These are phyloP conservation scores for Strobilomyces dryophilus DNA, from an alignment of 768 basidiomycete genomes.

Conservation along the genomic window DNA sequence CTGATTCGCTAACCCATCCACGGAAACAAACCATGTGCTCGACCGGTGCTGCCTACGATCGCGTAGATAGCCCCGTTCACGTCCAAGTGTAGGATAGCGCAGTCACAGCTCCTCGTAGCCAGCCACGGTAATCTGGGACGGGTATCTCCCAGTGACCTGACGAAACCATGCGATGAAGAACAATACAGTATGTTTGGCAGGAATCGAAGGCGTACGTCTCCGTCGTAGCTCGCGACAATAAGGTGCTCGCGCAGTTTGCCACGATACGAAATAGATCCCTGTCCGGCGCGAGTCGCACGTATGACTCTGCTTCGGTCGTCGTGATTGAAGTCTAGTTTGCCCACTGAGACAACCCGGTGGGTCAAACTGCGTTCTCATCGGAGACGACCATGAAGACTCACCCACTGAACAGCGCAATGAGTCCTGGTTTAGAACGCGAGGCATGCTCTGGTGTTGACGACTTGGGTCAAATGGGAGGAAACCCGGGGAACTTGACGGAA, in stretches of 20 bases:
- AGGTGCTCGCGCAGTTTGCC: slow-evolving; percentile 21
- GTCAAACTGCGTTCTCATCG: slow-evolving; percentile 17
- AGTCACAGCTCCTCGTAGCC: no score
- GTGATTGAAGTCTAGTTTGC: slow-evolving; percentile 72
- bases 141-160: slow-evolving; percentile 78
- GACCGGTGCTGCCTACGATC: no score
- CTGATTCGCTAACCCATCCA: no score
- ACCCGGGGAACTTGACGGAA: background rate
- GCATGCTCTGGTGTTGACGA: slow-evolving; percentile 49
- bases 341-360: slow-evolving; percentile 49
- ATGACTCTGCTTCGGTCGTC: slow-evolving; percentile 88
- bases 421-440: slow-evolving; percentile 51
- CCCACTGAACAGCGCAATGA: slow-evolving; percentile 86
- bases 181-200: slow-evolving; percentile 80
- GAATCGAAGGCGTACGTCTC: slow-evolving; percentile 90
- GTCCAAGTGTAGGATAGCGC: no score
- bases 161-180: slow-evolving; percentile 89
- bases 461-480: background rate
- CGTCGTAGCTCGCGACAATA: slow-evolving; percentile 62
- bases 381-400: slow-evolving; percentile 28
- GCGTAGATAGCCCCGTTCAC: no score
- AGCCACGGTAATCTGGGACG: slow-evolving; percentile 75
- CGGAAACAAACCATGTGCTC: no score
- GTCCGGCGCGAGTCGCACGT: slow-evolving; percentile 70
- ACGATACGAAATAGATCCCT: slow-evolving; percentile 44